Evolutionary conservation across 495 filamentous ascomycete genomes (phyloP).

Genomic region (Hypomontagnella submonticulosa): DNA sequence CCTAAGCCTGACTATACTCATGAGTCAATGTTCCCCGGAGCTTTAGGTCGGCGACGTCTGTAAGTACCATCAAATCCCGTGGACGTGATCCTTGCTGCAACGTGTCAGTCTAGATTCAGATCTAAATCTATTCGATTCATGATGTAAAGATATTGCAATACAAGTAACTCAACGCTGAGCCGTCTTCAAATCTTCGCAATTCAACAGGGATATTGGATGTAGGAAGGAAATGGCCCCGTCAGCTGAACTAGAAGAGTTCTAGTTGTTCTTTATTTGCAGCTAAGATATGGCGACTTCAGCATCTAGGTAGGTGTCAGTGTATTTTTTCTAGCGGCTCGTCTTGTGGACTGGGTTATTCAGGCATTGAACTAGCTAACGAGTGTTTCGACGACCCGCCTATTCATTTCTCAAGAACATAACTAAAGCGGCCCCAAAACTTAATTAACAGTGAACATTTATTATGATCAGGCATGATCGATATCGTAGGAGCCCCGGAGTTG

Average conservation of each 20-base stretch:
- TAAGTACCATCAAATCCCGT: not conserved
- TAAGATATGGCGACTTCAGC: not conserved
- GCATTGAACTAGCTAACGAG: too few relatives aligned
- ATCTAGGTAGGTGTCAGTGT: not conserved
- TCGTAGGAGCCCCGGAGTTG: too few relatives aligned
- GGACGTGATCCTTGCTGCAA: conserved; percentile 13
- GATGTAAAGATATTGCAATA: conserved; percentile 5
- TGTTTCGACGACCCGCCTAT: too few relatives aligned
- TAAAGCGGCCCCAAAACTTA: too few relatives aligned
- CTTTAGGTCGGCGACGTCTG: not conserved
- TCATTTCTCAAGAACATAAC: too few relatives aligned
- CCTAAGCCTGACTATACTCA: not conserved
- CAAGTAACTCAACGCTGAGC: conserved; percentile 8
- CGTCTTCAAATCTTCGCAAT: not conserved
- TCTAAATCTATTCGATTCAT: conserved; percentile 1
- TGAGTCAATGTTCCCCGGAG: not conserved
- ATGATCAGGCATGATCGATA: too few relatives aligned
- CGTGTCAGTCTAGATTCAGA: conserved; percentile 24
- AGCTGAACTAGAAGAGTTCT: conserved; percentile 4
- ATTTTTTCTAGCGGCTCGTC: not conserved
- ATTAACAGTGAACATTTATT: too few relatives aligned
- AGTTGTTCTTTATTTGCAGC: not conserved
- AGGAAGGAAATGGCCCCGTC: not conserved
- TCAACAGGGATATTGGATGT: not conserved
- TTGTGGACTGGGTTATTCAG: too few relatives aligned